Conservation (phyloP, 768 basidiomycete species). For the Mycena chlorophos region DNA sequence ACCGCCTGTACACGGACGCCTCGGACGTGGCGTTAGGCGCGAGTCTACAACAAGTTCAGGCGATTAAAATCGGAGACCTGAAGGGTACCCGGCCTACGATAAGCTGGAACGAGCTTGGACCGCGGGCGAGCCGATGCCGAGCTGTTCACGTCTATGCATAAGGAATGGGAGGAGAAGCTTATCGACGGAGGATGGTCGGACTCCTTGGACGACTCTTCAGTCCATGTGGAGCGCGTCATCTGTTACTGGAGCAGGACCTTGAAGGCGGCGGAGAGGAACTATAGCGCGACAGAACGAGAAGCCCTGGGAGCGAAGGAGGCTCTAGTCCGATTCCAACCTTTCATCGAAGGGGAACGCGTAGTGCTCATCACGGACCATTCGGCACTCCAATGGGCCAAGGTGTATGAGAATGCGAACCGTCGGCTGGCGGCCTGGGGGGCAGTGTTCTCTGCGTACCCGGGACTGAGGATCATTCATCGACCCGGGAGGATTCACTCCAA, state of each 20-base stretch:
- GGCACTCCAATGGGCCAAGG: slow-evolving; percentile 13
- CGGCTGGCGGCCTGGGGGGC: slow-evolving; percentile 28
- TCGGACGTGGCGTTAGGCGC: slow-evolving; percentile 1
- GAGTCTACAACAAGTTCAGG: slow-evolving; percentile 19
- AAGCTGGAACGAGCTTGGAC: slow-evolving; percentile 3
- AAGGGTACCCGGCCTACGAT: slow-evolving; percentile 9
- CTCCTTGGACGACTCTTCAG: slow-evolving; percentile 15
- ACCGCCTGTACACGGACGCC: slow-evolving; percentile 13
- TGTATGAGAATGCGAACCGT: slow-evolving; percentile 15
- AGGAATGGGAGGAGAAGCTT: slow-evolving; percentile 1
- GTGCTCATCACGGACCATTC: slow-evolving; percentile 10
- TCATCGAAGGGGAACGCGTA: slow-evolving; percentile 18
- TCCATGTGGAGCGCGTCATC: slow-evolving; percentile 27
- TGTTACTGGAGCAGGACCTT: slow-evolving; percentile 26
- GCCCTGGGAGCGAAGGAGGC: no score
- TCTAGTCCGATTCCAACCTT: no score
- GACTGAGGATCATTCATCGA: slow-evolving; percentile 28
- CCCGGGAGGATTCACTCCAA: slow-evolving; percentile 32
- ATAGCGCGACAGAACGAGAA: no score
- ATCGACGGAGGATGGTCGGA: neutral
- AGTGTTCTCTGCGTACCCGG: slow-evolving; percentile 28
- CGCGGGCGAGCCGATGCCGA: slow-evolving; percentile 7
- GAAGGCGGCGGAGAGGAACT: neutral
- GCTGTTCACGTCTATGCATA: slow-evolving; percentile 12
- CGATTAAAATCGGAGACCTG: slow-evolving; percentile 11